Base-by-base conservation (phyloP, 1,284 basidiomycete genomes). In the Irpex rosettiformis region DNA sequence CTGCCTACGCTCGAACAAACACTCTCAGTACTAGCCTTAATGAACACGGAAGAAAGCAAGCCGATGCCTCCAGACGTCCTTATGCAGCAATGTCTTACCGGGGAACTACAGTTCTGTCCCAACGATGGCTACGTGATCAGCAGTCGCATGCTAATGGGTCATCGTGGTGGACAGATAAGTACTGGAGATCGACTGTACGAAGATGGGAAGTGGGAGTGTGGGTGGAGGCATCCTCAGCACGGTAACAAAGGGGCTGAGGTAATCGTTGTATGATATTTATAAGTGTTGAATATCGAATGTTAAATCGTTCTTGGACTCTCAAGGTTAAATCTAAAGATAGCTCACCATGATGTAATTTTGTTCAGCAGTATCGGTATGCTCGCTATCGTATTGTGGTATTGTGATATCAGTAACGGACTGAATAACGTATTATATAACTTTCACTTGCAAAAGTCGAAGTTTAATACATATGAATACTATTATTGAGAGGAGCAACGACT, bases 201-300 rank as follows among this genome's bases (percentile, higher is more conserved):
- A 2, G 52, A 54, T 25, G 58, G 55, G 18, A 53, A 60, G 37
- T 60, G 58, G 58, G 58, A 47, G 24, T 60, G 58, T 30, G 47
- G 58, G 11, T 60, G 58, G 58, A 25, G 58, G 29, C 58, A 60
- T 49, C 58, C 58, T 5, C 8, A 54, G 25, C 42, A 22, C 52
- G 49, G 56, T 47, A 7, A 18, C 27, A 51, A 33, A 25, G 54
- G 47, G 28, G 58, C 53, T 18, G 58, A 45, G 16, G 57, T 58
- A 24, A 25, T 58, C n/a, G 57, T 45, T 7, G 51, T 54, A 37
- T 37, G 33, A 37, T 10, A 8, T 37, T 37, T 37, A 10, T 37
- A 37, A 16, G 10, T 37, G n/a, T 13, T 3, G 33, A 37, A n/a
- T n/a, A n/a, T n/a, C n/a, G n/a, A 37, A 3, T 10, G 33, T 16